Conservation (phyloP, 140 eudicot genomes). For the Flaveria floridana region DNA sequence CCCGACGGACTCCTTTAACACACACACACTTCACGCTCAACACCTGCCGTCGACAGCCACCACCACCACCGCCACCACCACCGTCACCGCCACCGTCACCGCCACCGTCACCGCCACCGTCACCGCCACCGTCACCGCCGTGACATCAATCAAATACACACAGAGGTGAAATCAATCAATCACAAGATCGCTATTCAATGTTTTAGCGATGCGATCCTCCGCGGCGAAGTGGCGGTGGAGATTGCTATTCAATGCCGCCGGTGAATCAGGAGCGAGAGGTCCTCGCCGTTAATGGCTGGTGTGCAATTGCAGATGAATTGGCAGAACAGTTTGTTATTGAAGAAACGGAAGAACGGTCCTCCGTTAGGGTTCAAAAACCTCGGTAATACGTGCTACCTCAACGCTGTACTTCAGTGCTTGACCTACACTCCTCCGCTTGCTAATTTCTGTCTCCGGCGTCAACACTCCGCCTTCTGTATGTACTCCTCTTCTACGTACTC, state of each 20-base stretch:
- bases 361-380: constrained; percentile 85
- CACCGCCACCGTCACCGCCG: constrained; percentile 5
- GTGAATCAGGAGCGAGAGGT: constrained; percentile 42
- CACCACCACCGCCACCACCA: neutral
- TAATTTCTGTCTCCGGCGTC: constrained; percentile 69
- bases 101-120: neutral
- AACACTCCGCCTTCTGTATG: constrained; percentile 65
- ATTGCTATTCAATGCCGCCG: constrained; percentile 55
- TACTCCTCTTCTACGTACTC: constrained; percentile 7
- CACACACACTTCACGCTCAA: constrained; percentile 24
- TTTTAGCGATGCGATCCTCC: constrained; percentile 58
- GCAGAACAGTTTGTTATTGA: constrained; percentile 51
- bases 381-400: constrained; percentile 90
- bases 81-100: neutral
- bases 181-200: neutral
- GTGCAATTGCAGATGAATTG: constrained; percentile 74
- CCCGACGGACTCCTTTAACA: constrained; percentile 29
- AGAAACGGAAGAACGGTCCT: constrained; percentile 57
- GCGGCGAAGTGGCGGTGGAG: constrained; percentile 42
- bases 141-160: constrained; percentile 13
- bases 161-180: neutral
- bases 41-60: constrained; percentile 15
- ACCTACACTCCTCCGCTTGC: constrained; percentile 98
- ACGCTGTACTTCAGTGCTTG: constrained; percentile 93
- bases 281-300: constrained; percentile 55